These are phyloP conservation scores for Penicillium sp. DNA, from an alignment of 2,329 filamentous ascomycete genomes.

Conservation along the genomic window DNA sequence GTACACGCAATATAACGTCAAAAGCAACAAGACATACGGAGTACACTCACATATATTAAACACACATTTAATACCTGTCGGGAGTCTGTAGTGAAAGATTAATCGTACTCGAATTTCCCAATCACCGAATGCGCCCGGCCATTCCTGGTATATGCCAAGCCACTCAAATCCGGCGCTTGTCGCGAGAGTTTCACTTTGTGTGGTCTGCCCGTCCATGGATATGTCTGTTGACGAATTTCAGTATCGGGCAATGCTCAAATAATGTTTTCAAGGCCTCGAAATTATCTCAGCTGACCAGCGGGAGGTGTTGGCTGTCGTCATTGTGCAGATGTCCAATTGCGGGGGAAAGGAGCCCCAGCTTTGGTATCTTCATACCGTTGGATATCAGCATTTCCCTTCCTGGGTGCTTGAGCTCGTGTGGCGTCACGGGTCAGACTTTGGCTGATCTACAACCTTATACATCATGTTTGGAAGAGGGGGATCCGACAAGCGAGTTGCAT, in stretches of 20 bases:
- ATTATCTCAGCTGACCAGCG: slow-evolving; percentile 17
- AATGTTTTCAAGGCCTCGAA: not conserved
- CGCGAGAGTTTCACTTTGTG: not conserved
- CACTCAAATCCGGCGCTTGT: slow-evolving; percentile 3
- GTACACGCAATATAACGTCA: slow-evolving; percentile 8
- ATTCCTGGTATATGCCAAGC: slow-evolving; percentile 15
- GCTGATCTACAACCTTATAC: not conserved
- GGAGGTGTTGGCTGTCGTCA: slow-evolving; percentile 15
- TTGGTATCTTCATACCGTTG: not conserved
- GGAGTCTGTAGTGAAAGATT: not conserved
- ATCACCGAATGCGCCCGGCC: slow-evolving; percentile 7
- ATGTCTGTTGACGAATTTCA: not conserved
- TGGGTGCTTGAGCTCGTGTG: not conserved
- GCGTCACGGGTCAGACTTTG: not conserved
- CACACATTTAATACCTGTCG: too few species aligned
- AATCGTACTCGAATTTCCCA: not conserved
- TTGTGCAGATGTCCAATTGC: slow-evolving; percentile 15
- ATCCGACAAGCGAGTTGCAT: not conserved
- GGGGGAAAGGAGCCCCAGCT: slow-evolving; percentile 1
- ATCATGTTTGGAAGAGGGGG: not conserved
- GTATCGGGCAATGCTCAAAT: not conserved
- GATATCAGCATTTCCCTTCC: not conserved
- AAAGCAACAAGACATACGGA: not conserved
- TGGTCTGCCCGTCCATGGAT: not conserved
- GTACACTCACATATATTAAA: not conserved